Base-by-base conservation (phyloP, 192 early-diverging fungal genomes). In the Coemansia sp. region DNA sequence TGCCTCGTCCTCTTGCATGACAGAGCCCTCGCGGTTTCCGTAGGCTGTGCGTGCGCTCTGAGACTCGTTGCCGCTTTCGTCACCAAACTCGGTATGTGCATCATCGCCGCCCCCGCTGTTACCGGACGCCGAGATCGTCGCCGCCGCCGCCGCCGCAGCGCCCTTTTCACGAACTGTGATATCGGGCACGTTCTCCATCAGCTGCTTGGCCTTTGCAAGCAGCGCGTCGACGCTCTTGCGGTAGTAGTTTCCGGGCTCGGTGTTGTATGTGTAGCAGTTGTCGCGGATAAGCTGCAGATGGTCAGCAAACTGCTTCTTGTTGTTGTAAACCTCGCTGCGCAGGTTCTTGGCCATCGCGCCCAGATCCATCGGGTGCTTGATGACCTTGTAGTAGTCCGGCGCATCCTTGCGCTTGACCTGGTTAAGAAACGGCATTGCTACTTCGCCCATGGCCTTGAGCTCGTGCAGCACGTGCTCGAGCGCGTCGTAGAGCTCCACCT, bases 351-450 rank as follows among this genome's bases (percentile, higher is more conserved):
- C 76, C 69, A 99, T 92, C 35, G 90, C 89, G 16, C 85, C 87
- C 30, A 99, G 81, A 82, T 99, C 97, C 97, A 99, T 99, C 5
- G 97, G 97, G 7, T 89, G 71, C 70, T 87, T 88, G 64, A 99
- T 95, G 51, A 99, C 93, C 50, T 93, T 88, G 73, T 87, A 90
- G 68, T 98, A 98, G 76, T 95, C 89, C 0, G 96, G 96, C 1
- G 90, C 94, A 45, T 97, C 94, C 48, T 90, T 85, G 58, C 91
- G 88, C 67, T 84, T 86, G 24, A 98, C 96, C 66, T 90, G 91
- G 47, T 83, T 85, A 23, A 95, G 73, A 67, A 98, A 98, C 4
- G 95, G 94, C 11, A 72, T 65, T 0, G 91, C 90, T 47, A 93
- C 91, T 25, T 89, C 91, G 84, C 89, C 71, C 72, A 91, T 89